A percentile compares a stretch with the other conserved stretches of the same genome.
phyloP scores from a whole-genome alignment of 2,329 filamentous ascomycete species.

The Fusarium sp. region DNA sequence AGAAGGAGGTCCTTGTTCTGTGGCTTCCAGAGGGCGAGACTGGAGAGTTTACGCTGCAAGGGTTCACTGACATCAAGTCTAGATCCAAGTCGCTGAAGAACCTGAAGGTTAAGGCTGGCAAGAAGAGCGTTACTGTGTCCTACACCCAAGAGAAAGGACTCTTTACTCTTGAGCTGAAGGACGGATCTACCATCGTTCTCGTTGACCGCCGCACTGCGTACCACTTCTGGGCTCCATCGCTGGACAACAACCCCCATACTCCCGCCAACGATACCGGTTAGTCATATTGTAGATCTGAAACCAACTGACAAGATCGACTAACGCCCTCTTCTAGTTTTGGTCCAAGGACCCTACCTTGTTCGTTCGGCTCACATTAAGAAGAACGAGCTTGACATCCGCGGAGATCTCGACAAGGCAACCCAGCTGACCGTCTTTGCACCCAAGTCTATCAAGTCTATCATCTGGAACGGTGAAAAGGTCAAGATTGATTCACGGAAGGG shows the following conservation, averaged over 20 bases:
- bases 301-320: not conserved
- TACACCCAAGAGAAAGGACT: slow-evolving; percentile 67
- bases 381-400: slow-evolving; percentile 59
- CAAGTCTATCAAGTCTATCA: slow-evolving; percentile 59
- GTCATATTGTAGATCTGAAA: not conserved
- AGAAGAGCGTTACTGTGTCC: slow-evolving; percentile 59
- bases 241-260: slow-evolving; percentile 63
- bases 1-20: slow-evolving; percentile 64
- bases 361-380: slow-evolving; percentile 59
- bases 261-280: slow-evolving; percentile 62
- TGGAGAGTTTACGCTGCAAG: slow-evolving; percentile 68
- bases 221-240: slow-evolving; percentile 69
- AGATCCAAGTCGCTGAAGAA: slow-evolving; percentile 54
- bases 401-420: slow-evolving; percentile 61
- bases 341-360: slow-evolving; percentile 68
- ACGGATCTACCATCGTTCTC: slow-evolving; percentile 65
- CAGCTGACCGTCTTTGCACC: slow-evolving; percentile 65
- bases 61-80: slow-evolving; percentile 34
- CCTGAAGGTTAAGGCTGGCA: slow-evolving; percentile 58
- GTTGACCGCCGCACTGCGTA: slow-evolving; percentile 70
- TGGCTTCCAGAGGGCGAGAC: slow-evolving; percentile 70
- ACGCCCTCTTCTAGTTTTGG: slow-evolving; percentile 56
- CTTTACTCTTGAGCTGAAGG: slow-evolving; percentile 62
- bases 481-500: slow-evolving; percentile 48
- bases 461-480: slow-evolving; percentile 65